A percentile compares a stretch with the other conserved stretches of the same genome.
Evolutionary conservation across 805 yeast species (phyloP).

Genomic region (Ogataea chonburiensis): DNA sequence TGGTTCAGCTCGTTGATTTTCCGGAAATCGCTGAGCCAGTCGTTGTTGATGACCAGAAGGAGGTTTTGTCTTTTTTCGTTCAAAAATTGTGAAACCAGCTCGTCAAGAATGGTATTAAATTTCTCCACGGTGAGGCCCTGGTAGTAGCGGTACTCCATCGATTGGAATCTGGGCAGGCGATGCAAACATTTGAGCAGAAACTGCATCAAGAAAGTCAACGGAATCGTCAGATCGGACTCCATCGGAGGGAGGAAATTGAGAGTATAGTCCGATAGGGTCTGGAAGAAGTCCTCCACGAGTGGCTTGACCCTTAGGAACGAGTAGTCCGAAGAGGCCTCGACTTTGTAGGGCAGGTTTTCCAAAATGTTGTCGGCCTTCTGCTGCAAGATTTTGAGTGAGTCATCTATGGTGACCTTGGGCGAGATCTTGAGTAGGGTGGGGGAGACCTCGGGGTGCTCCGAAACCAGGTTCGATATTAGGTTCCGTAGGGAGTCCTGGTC

Average conservation of each 20-base stretch:
- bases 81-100: constrained; percentile 28
- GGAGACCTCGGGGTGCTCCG: constrained; percentile 60
- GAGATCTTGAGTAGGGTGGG: constrained; percentile 49
- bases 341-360: constrained; percentile 67
- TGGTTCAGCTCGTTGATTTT: constrained; percentile 33
- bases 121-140: constrained; percentile 34
- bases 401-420: constrained; percentile 56
- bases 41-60: constrained; percentile 31
- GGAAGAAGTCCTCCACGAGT: constrained; percentile 63
- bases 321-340: constrained; percentile 71
- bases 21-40: constrained; percentile 31
- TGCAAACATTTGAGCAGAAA: constrained; percentile 57
- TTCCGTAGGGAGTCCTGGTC: constrained; percentile 54
- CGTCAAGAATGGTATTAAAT: constrained; percentile 32
- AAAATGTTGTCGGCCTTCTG: constrained; percentile 45
- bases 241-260: constrained; percentile 71
- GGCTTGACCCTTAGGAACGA: constrained; percentile 73
- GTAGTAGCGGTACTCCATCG: constrained; percentile 52
- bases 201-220: constrained; percentile 61
- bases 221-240: constrained; percentile 50
- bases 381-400: constrained; percentile 50
- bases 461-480: constrained; percentile 52
- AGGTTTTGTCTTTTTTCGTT: constrained; percentile 35
- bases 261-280: constrained; percentile 71
- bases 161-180: constrained; percentile 64